phyloP scores from a whole-genome alignment of 2,329 filamentous ascomycete species.

The Ampelomyces quisqualis region DNA sequence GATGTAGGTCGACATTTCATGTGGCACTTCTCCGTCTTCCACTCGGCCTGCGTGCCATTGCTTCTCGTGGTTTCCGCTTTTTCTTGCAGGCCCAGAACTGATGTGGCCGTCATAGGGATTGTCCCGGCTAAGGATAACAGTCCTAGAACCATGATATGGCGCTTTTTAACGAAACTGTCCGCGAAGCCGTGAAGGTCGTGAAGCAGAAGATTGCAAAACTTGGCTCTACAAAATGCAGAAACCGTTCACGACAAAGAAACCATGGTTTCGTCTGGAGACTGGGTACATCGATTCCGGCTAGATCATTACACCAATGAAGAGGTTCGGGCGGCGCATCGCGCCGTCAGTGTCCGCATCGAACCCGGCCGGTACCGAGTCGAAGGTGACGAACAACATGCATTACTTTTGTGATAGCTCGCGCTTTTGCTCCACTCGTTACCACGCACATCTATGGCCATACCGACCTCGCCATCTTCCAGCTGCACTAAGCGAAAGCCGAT shows the following conservation, averaged over 20 bases:
- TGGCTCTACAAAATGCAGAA: no score
- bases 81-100: conserved; percentile 22
- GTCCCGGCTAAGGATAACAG: conserved; percentile 17
- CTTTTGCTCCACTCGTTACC: conserved; percentile 4
- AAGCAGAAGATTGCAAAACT: no score
- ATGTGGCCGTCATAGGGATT: conserved; percentile 22
- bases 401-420: conserved; percentile 3
- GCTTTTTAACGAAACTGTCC: neutral
- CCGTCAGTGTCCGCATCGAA: neutral
- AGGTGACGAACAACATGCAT: conserved; percentile 20
- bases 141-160: conserved; percentile 17
- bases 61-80: conserved; percentile 21
- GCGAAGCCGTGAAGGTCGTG: no score
- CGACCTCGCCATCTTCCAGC: conserved; percentile 5
- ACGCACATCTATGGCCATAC: conserved; percentile 4
- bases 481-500: conserved; percentile 7
- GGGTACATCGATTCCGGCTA: neutral
- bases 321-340: neutral
- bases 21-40: conserved; percentile 25
- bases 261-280: no score
- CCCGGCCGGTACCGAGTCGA: conserved; percentile 6
- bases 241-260: no score
- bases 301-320: neutral
- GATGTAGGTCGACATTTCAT: conserved; percentile 19
- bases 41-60: conserved; percentile 15